Conservation (phyloP, 495 filamentous ascomycete genomes). For the Lophiotrema nucula region DNA sequence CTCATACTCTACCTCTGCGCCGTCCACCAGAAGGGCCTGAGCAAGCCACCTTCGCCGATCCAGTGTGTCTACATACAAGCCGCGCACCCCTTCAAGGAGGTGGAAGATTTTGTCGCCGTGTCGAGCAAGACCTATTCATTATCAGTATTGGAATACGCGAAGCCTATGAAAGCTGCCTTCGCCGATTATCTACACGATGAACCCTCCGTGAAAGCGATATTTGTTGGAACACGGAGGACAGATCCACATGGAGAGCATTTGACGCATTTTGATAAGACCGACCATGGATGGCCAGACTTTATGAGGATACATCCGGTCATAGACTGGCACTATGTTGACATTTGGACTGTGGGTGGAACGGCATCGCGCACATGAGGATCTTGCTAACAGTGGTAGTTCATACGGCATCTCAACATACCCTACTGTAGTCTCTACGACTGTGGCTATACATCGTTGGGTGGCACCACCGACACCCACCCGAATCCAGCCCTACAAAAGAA, state of each 20-base stretch:
- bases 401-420: slow-evolving; percentile 69
- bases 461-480: slow-evolving; percentile 83
- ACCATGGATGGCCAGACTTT: slow-evolving; percentile 86
- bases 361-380: not conserved
- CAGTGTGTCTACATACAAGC: slow-evolving; percentile 88
- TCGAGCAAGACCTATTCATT: slow-evolving; percentile 70
- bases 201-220: slow-evolving; percentile 70
- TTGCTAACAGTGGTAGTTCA: slow-evolving; percentile 57
- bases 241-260: slow-evolving; percentile 84
- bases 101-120: slow-evolving; percentile 75
- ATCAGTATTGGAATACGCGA: slow-evolving; percentile 70
- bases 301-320: slow-evolving; percentile 93
- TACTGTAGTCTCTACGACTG: slow-evolving; percentile 86
- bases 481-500: slow-evolving; percentile 65
- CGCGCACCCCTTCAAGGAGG: slow-evolving; percentile 73
- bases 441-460: slow-evolving; percentile 84
- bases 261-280: slow-evolving; percentile 79
- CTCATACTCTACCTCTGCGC: slow-evolving; percentile 82
- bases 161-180: slow-evolving; percentile 77
- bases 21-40: slow-evolving; percentile 46
- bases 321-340: slow-evolving; percentile 95
- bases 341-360: slow-evolving; percentile 71
- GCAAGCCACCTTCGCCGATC: slow-evolving; percentile 47
- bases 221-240: slow-evolving; percentile 87
- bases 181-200: slow-evolving; percentile 67